Percentiles rank a stretch among this genome's conserved stretches.
Conservation (phyloP, 2,329 filamentous ascomycete species). For the Aspergillus jensenii region DNA sequence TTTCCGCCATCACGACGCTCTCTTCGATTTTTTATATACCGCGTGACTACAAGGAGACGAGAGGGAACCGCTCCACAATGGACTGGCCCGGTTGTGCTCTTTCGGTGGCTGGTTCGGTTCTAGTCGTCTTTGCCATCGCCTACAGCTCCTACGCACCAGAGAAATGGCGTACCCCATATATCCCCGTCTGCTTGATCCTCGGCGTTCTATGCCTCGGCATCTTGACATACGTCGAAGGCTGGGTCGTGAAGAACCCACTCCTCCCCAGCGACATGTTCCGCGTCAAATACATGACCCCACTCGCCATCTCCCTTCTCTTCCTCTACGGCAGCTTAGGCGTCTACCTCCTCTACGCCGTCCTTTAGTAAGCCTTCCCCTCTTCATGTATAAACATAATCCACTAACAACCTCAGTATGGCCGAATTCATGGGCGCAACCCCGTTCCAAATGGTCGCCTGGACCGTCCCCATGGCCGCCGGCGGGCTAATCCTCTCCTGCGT, state of each 20-base stretch:
- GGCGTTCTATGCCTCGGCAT: conserved; percentile 60
- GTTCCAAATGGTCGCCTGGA: conserved; percentile 67
- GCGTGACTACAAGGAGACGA: conserved; percentile 35
- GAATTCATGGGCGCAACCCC: conserved; percentile 60
- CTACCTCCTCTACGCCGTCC: conserved; percentile 68
- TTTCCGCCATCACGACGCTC: conserved; percentile 47
- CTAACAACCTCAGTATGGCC: conserved; percentile 51
- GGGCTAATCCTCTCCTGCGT: conserved; percentile 64
- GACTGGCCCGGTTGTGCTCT: conserved; percentile 66
- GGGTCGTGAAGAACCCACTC: conserved; percentile 66
- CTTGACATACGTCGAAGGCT: conserved; percentile 71
- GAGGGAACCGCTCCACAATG: conserved; percentile 53
- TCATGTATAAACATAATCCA: neutral
- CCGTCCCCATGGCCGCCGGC: conserved; percentile 65
- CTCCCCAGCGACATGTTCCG: conserved; percentile 69
- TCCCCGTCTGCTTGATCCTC: conserved; percentile 63
- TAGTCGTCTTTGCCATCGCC: conserved; percentile 74
- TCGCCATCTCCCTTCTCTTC: conserved; percentile 63
- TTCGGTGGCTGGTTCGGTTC: conserved; percentile 63
- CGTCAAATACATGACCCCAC: conserved; percentile 66
- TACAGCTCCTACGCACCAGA: conserved; percentile 67
- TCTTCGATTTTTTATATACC: conserved; percentile 52
- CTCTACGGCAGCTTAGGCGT: conserved; percentile 69
- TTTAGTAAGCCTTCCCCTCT: conserved; percentile 55
- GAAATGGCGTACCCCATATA: conserved; percentile 73